Evolutionary conservation across 345 rosid genomes (phyloP).

Genomic region (Rhizophora apiculata): DNA sequence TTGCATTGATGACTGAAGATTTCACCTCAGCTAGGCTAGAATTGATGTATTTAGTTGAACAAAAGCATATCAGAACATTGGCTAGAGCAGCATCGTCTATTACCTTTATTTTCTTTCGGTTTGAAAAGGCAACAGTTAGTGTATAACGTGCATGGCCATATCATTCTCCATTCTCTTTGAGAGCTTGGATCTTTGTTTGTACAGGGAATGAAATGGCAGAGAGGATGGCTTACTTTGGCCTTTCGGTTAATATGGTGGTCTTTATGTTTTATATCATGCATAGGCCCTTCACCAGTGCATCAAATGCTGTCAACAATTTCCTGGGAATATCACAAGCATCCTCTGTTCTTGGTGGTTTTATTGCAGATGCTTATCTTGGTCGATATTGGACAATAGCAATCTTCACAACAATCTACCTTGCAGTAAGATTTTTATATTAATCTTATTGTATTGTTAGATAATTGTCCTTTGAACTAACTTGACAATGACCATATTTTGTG

Average conservation of each 20-base stretch:
- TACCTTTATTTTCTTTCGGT: neutral
- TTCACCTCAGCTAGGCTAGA: too few species aligned
- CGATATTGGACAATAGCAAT: constrained; percentile 92
- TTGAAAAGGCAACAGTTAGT: neutral
- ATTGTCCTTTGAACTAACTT: neutral
- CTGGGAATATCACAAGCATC: constrained; percentile 90
- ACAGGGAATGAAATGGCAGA: constrained; percentile 97
- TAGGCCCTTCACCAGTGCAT: constrained; percentile 71
- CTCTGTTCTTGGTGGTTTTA: constrained; percentile 85
- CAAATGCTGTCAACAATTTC: constrained; percentile 84
- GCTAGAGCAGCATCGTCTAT: too few species aligned
- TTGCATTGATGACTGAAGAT: too few species aligned
- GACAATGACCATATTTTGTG: neutral
- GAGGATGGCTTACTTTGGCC: constrained; percentile 91
- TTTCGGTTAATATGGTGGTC: constrained; percentile 91
- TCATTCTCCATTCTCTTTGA: neutral
- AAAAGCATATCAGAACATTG: too few species aligned
- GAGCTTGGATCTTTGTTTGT: constrained; percentile 3
- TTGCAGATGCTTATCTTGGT: constrained; percentile 94
- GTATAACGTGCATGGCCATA: too few species aligned
- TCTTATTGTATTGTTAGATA: neutral
- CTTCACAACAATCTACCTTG: constrained; percentile 83
- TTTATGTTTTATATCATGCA: constrained; percentile 93
- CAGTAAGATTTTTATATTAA: constrained; percentile 33
- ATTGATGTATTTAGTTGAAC: too few species aligned